These are phyloP conservation scores for Alternaria metachromatica DNA, from an alignment of 2,329 filamentous ascomycete genomes.

Conservation along the genomic window DNA sequence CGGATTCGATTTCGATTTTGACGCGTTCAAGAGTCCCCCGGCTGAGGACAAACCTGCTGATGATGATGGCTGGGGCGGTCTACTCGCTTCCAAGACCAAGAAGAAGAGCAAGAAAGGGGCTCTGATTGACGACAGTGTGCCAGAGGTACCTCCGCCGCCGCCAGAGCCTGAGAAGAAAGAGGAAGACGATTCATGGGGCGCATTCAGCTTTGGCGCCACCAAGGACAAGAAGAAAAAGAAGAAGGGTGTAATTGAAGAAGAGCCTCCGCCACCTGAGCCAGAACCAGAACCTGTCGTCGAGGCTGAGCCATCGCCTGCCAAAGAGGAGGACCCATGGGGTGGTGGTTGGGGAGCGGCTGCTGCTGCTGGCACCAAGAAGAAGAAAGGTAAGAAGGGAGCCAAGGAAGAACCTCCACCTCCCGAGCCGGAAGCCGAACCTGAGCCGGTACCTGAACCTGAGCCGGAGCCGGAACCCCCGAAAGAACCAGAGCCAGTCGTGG, in stretches of 20 bases:
- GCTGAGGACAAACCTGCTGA: slow-evolving; percentile 34
- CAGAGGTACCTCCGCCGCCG: slow-evolving; percentile 26
- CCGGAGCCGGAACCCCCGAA: slow-evolving; percentile 6
- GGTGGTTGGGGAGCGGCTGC: slow-evolving; percentile 29
- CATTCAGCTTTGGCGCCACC: slow-evolving; percentile 34
- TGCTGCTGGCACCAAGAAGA: slow-evolving; percentile 30
- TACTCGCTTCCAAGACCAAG: slow-evolving; percentile 53
- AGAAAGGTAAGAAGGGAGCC: slow-evolving; percentile 38
- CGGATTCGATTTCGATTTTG: slow-evolving; percentile 47
- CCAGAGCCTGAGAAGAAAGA: slow-evolving; percentile 35
- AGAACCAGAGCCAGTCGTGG: slow-evolving; percentile 50
- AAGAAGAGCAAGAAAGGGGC: slow-evolving; percentile 47
- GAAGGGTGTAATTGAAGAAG: slow-evolving; percentile 33
- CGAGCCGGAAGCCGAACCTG: slow-evolving; percentile 20
- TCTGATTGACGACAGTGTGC: slow-evolving; percentile 38
- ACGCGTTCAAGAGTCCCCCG: slow-evolving; percentile 33
- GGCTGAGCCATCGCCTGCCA: slow-evolving; percentile 38
- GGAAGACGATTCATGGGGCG: slow-evolving; percentile 30
- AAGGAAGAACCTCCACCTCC: slow-evolving; percentile 27
- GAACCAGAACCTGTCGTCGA: slow-evolving; percentile 36
- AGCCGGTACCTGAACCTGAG: slow-evolving; percentile 14
- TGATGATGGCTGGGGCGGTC: slow-evolving; percentile 40
- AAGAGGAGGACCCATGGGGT: slow-evolving; percentile 41
- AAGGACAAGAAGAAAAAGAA: slow-evolving; percentile 49
- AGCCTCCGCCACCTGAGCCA: slow-evolving; percentile 27